Conservation (phyloP, 768 basidiomycete species). For the Lentinula detonsa region DNA sequence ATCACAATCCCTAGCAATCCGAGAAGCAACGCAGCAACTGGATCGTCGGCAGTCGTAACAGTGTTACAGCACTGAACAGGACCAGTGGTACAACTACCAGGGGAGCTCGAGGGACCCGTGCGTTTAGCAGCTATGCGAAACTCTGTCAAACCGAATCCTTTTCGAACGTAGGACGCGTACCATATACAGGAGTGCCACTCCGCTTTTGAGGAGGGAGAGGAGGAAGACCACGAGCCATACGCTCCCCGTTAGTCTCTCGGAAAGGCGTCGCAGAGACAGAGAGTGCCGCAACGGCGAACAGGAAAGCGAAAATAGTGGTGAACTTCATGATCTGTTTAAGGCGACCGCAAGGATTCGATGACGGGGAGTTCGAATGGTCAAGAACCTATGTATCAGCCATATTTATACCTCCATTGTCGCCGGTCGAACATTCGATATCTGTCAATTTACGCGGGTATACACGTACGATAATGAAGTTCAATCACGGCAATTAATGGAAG, state of each 20-base stretch:
- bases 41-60: constrained; percentile 13
- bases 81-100: constrained; percentile 34
- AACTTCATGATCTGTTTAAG: constrained; percentile 28
- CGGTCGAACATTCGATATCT: neutral
- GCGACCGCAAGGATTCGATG: constrained; percentile 3
- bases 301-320: constrained; percentile 29
- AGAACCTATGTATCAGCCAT: neutral
- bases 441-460: neutral
- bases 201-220: constrained; percentile 41
- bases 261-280: constrained; percentile 25
- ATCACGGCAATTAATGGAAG: neutral
- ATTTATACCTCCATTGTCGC: neutral
- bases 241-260: constrained; percentile 44
- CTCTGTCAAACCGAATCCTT: neutral
- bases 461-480: neutral
- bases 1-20: constrained; percentile 27
- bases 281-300: constrained; percentile 29
- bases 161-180: constrained; percentile 16
- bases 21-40: constrained; percentile 13
- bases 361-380: neutral
- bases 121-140: constrained; percentile 27
- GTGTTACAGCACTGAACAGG: constrained; percentile 38
- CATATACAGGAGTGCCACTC: constrained; percentile 20
- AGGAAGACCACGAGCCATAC: constrained; percentile 47
- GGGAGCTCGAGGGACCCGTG: constrained; percentile 26